phyloP scores from a whole-genome alignment of 1,284 basidiomycete genomes.

The Boletellus sp. region DNA sequence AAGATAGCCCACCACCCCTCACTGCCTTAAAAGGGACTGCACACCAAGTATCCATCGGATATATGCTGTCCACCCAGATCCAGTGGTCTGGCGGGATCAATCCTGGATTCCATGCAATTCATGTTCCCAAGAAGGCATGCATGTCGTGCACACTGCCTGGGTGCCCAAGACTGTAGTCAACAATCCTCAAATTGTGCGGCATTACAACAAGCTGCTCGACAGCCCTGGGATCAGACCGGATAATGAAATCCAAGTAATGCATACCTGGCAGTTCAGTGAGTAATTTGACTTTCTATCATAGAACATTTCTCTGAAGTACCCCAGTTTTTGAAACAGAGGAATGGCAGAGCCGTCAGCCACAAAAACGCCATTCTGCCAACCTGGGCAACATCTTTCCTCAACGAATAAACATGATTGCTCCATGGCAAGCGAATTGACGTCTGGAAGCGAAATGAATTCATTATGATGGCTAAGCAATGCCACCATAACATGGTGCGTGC shows the following conservation, averaged over 20 bases:
- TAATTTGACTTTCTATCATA: background rate
- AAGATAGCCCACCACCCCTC: too few relatives aligned
- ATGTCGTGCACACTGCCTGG: conserved; percentile 14
- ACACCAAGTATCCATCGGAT: background rate
- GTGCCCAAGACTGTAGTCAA: conserved; percentile 16
- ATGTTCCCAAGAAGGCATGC: conserved; percentile 10
- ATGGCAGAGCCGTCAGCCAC: background rate
- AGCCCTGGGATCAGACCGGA: too few relatives aligned
- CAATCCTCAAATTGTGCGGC: conserved; percentile 8
- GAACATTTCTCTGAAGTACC: background rate
- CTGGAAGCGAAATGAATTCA: background rate
- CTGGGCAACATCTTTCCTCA: background rate
- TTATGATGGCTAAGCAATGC: conserved; percentile 5
- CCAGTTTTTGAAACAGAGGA: background rate
- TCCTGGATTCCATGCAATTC: conserved; percentile 1
- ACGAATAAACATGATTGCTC: background rate
- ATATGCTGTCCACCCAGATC: conserved; percentile 12
- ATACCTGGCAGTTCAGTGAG: background rate
- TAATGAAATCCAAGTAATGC: too few relatives aligned
- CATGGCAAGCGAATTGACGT: background rate
- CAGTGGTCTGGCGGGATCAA: conserved; percentile 9
- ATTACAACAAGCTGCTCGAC: conserved; percentile 1
- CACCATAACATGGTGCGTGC: conserved; percentile 5
- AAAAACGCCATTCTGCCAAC: background rate
- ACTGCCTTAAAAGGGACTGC: too few relatives aligned